Evolutionary conservation across 1,284 basidiomycete genomes (phyloP), one percentile per base, ranked within the genome.

Genomic region (Takashimella koratensis): DNA sequence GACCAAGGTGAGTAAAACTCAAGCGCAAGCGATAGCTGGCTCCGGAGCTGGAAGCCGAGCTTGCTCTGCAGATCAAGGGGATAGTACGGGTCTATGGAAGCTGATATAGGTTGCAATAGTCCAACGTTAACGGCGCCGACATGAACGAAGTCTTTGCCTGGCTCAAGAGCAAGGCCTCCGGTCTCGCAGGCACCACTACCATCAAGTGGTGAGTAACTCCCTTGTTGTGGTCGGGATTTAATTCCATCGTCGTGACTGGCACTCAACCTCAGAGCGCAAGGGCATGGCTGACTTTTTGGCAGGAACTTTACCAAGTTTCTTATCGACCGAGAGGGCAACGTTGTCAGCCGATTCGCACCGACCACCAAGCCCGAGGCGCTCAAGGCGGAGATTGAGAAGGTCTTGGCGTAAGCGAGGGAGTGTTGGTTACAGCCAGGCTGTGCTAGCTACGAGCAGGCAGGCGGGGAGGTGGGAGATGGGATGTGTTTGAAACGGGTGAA

Each of bases 41-140:
- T 25, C 43, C 26, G 5, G 20, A n/a, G 6, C 23, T 19, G 4
- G 24, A 5, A 13, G 10, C n/a, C n/a, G n/a, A n/a, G 24, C 13
- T 26, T 22, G 12, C 12, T 36, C 26, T 47, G 16, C 11, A 16
- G 27, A 45, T 5, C 3, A n/a, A 42, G n/a, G 20, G 40, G 5
- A 24, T 5, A 25, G n/a, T 12, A 21, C 19, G 24, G n/a, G n/a
- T n/a, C n/a, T n/a, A n/a, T n/a, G n/a, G n/a, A 45, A 11, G 27
- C 30, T 36, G 30, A 36, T 36, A n/a, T n/a, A n/a, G n/a, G n/a
- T n/a, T n/a, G n/a, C n/a, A n/a, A n/a, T 49, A 75, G 72, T 86
- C 87, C n/a, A 87, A 95, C 51, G 92, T 95, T 51, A 96, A 95
- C 72, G 91, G 92, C 11, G 83, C 86, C 66, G 71, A 78, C 61